phyloP scores from a whole-genome alignment of 2,329 filamentous ascomycete species.

The Alternaria angustiovoidea region DNA sequence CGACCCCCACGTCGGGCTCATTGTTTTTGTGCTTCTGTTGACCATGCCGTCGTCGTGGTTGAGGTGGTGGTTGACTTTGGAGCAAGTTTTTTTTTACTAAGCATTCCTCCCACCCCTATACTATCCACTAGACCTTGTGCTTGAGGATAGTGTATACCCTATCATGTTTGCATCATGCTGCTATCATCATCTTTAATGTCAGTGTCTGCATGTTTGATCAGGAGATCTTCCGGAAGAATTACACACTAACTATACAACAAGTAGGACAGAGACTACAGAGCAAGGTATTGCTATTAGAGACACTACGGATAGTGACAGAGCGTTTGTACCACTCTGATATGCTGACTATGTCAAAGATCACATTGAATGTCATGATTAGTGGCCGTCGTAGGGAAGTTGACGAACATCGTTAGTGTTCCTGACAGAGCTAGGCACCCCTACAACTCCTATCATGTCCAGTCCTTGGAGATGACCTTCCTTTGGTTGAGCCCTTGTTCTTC shows the following conservation, averaged over 20 bases:
- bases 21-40: neutral
- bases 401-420: neutral
- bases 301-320: neutral
- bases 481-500: neutral
- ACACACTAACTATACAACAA: neutral
- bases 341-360: neutral
- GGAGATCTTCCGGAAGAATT: too few species aligned
- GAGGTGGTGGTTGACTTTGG: neutral
- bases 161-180: neutral
- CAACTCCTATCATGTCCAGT: neutral
- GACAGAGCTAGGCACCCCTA: neutral
- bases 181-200: neutral
- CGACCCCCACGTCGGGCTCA: constrained; percentile 24
- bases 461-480: neutral
- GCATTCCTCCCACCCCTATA: neutral
- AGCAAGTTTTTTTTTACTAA: neutral
- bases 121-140: too few species aligned
- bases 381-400: neutral
- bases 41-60: neutral
- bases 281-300: neutral
- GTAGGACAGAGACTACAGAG: neutral
- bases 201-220: neutral
- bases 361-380: neutral
- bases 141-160: neutral
- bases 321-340: neutral